Conservation (phyloP, 805 yeast genomes). For the Kregervanrija pseudodelftensis region DNA sequence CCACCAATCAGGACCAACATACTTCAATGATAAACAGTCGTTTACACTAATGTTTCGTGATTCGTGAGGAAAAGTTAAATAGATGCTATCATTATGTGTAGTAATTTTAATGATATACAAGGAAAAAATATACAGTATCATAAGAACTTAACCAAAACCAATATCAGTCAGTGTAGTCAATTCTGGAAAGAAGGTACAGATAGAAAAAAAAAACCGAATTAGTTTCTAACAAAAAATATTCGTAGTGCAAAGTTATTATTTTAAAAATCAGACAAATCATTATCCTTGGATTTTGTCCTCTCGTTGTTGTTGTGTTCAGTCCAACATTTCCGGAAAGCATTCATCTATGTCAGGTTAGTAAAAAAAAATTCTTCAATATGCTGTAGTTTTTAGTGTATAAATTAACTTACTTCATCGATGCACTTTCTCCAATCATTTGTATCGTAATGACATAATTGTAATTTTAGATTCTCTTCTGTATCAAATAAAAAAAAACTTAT, state of each 20-base stretch:
- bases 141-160: too few species aligned
- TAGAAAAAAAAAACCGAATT: too few species aligned
- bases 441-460: conserved; percentile 76
- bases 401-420: conserved; percentile 45
- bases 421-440: conserved; percentile 79
- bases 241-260: not conserved
- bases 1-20: too few species aligned
- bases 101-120: too few species aligned
- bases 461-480: conserved; percentile 54
- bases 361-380: not conserved
- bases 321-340: conserved; percentile 38
- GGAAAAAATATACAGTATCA: too few species aligned
- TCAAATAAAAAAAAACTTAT: not conserved
- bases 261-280: conserved; percentile 20
- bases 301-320: conserved; percentile 30
- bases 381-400: not conserved
- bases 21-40: too few species aligned
- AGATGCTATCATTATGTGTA: too few species aligned
- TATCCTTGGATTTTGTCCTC: conserved; percentile 32
- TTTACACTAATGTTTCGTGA: too few species aligned
- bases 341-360: conserved; percentile 27
- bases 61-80: too few species aligned
- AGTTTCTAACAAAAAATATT: too few species aligned
- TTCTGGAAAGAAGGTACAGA: too few species aligned
- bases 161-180: too few species aligned